Evolutionary conservation across 495 filamentous ascomycete species (phyloP), one percentile per base, ranked within the genome.

Genomic region (Penicillium cataractarum): DNA sequence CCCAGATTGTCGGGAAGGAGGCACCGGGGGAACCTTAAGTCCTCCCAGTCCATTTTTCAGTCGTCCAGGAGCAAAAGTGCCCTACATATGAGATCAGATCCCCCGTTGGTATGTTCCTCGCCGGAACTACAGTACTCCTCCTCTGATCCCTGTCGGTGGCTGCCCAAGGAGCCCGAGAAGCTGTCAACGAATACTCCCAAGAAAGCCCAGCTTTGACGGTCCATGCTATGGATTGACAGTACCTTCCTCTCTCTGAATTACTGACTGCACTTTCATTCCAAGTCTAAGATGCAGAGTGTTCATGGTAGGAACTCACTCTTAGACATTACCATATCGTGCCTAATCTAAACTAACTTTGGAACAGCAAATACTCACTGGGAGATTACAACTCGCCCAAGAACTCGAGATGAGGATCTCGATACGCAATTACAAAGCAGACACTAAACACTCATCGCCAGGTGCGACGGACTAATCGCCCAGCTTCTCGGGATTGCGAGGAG

Each of bases 1-100:
- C 51, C 64, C 64, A 62, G 40, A 54, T 51, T 54, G 29, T 33
- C 62, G 67, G 68, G 65, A 75, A 66, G 63, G 60, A 58, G 58
- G 60, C 48, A 69, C 60, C 55, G 26, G 22, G 61, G 39, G 39
- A 62, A 52, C 53, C 42, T 31, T 22, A 24, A 52, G 33, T 39
- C 46, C 57, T 52, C 19, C 21, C 35, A 39, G 35, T 24, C 17
- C 4, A 6, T 33, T 21, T 7, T 24, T 26, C 39, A 21, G 26
- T 33, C 40, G 3, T 37, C 27, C 10, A 54, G 51, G 9, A 40
- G 0, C 53, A 21, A 2, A 17, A n/a, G 17, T 5, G 17, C 12
- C 13, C 35, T 56, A 35, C 35, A 37, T 26, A 56, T 29, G 35
- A 40, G 53, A 56, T 42, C 32, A 42, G 53, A 56, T 42, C 19